These are phyloP conservation scores for Globisporangium yorkense DNA, from an alignment of 352 stramenopile genomes.

Conservation along the genomic window DNA sequence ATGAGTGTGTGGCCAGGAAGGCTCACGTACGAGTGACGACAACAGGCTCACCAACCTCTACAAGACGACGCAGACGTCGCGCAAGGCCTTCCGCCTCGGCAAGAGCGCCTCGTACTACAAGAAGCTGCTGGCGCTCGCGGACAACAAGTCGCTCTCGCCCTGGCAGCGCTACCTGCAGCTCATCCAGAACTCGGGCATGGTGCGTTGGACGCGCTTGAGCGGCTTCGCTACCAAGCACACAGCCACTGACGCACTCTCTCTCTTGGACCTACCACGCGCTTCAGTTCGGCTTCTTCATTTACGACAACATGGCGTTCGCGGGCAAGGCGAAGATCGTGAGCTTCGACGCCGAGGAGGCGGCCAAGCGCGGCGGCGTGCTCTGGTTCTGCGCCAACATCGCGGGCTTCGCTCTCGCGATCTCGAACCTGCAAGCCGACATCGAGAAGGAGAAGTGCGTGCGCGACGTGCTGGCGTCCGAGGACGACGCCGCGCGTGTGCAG, in stretches of 20 bases:
- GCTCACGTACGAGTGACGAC: no score
- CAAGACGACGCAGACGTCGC: slow-evolving; percentile 74
- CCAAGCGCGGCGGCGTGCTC: slow-evolving; percentile 62
- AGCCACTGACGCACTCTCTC: neutral
- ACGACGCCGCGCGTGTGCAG: slow-evolving; percentile 47
- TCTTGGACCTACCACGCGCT: neutral
- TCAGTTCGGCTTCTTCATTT: slow-evolving; percentile 77
- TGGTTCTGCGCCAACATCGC: slow-evolving; percentile 85
- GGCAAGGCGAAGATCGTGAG: slow-evolving; percentile 70
- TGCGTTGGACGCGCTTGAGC: slow-evolving; percentile 7
- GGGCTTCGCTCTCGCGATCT: slow-evolving; percentile 64
- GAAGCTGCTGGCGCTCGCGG: slow-evolving; percentile 51
- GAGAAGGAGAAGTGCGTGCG: slow-evolving; percentile 78
- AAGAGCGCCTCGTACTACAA: slow-evolving; percentile 81
- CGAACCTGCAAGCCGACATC: slow-evolving; percentile 68
- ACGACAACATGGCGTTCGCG: slow-evolving; percentile 84
- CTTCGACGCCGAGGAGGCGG: slow-evolving; percentile 59
- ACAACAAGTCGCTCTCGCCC: slow-evolving; percentile 36
- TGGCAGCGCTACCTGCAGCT: slow-evolving; percentile 48
- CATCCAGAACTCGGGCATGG: slow-evolving; percentile 76
- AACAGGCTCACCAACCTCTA: slow-evolving; percentile 58
- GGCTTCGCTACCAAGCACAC: neutral
- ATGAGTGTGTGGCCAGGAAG: no score
- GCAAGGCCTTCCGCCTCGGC: slow-evolving; percentile 82
- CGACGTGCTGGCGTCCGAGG: slow-evolving; percentile 64